phyloP scores from a whole-genome alignment of 2,329 filamentous ascomycete species.

The Beauveria medogensis region DNA sequence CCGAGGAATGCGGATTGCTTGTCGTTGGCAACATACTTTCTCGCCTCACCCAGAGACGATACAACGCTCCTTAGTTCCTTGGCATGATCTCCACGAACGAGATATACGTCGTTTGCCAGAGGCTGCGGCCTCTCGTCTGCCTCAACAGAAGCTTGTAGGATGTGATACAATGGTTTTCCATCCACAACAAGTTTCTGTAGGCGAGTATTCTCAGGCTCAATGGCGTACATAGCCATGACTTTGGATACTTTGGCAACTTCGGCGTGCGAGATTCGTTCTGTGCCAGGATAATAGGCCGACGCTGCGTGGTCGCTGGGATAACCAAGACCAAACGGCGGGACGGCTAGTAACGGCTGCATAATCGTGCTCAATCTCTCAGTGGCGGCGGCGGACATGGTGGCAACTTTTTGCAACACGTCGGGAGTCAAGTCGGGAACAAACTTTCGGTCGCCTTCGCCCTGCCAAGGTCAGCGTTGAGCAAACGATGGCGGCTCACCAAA shows the following conservation, averaged over 20 bases:
- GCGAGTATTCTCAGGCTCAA: not conserved
- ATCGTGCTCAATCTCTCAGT: constrained; percentile 25
- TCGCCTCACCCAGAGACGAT: constrained; percentile 37
- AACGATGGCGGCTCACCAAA: not conserved
- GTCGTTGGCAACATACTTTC: constrained; percentile 41
- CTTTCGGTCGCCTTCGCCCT: constrained; percentile 50
- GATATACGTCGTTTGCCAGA: constrained; percentile 6
- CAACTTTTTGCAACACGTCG: constrained; percentile 35
- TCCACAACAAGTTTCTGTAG: not conserved
- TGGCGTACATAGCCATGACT: constrained; percentile 36
- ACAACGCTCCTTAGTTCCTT: constrained; percentile 40
- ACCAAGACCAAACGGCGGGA: constrained; percentile 45
- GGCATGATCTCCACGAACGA: constrained; percentile 45
- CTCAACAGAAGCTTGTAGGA: constrained; percentile 28
- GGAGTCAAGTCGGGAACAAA: constrained; percentile 43
- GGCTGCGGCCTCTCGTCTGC: not conserved
- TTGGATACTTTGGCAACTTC: constrained; percentile 44
- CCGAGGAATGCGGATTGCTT: constrained; percentile 42
- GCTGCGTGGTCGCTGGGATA: constrained; percentile 43
- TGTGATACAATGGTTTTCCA: not conserved
- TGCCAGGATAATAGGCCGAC: constrained; percentile 47
- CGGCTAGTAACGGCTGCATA: constrained; percentile 39
- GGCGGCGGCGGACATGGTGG: constrained; percentile 22
- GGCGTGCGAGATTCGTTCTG: constrained; percentile 37
- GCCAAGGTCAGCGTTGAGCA: not conserved